Evolutionary conservation across 768 basidiomycete species (phyloP), one percentile per base, ranked within the genome.

Genomic region (Boletus sp.): DNA sequence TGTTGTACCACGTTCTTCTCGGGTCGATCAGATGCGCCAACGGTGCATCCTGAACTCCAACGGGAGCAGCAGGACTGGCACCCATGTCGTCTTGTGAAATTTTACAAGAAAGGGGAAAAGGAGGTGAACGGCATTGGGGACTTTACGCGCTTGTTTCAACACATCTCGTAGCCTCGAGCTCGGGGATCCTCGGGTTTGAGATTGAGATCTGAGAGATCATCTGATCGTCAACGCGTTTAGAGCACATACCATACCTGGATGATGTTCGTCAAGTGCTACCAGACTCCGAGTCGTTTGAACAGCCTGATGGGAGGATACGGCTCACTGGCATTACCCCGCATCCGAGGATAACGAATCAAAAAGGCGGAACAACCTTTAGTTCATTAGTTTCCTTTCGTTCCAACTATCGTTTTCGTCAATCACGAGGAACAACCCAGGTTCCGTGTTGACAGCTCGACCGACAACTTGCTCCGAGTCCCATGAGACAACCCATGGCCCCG

Each of bases 1-100:
- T 89, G 72, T 84, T 88, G 72, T 85, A 87, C 88, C 88, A 90
- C 65, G 76, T 87, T 66, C 83, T 75, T 54, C 67, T 80, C 13
- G 84, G 85, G 70, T 89, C 82, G 53, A 87, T 58, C 53, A 87
- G 75, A 59, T 83, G 83, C 8, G 67, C 70, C 60, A 79, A 81
- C 34, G 76, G 77, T 29, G 72, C 66, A 29, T 60, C 59, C 39
- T 34, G 50, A 3, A 53, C 52, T 38, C 69, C 60, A 52, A 58
- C 69, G 11, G 49, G 51, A 57, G 73, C 73, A 57, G 74, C 74
- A 61, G 77, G 75, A 67, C 79, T 83, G 57, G 65, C 81, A 65
- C 72, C 83, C 85, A 88, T 88, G 46, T 61, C 62, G 52, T 27
- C 35, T 27, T 47, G n/a, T 52, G 50, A 54, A 38, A 15, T 13